phyloP scores from a whole-genome alignment of 169 alveolate genomes.

The Plasmodium berghei region DNA sequence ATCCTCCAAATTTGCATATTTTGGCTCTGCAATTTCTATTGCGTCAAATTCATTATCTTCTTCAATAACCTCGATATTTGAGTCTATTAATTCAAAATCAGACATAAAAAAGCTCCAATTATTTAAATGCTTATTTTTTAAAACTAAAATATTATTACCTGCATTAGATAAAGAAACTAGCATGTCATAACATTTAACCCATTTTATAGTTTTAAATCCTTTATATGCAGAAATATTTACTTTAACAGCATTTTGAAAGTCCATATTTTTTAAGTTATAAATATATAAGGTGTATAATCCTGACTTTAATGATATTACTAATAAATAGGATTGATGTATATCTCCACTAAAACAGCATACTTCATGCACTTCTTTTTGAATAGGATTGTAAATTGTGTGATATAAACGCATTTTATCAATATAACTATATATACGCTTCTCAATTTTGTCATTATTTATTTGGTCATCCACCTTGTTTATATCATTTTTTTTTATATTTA shows the following conservation, averaged over 20 bases:
- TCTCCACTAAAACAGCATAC: conserved; percentile 72
- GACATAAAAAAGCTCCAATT: conserved; percentile 74
- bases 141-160: conserved; percentile 31
- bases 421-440: conserved; percentile 14
- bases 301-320: conserved; percentile 52
- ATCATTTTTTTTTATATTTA: neutral
- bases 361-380: conserved; percentile 61
- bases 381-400: conserved; percentile 71
- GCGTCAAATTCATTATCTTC: conserved; percentile 69
- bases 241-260: conserved; percentile 69
- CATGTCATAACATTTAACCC: conserved; percentile 74
- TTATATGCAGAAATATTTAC: conserved; percentile 64
- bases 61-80: conserved; percentile 70
- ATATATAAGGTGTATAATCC: conserved; percentile 69
- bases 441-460: neutral
- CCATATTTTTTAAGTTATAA: conserved; percentile 57
- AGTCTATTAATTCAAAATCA: conserved; percentile 71
- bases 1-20: conserved; percentile 53
- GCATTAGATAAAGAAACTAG: conserved; percentile 35
- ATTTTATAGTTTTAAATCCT: conserved; percentile 60
- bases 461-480: neutral
- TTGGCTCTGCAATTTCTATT: conserved; percentile 61
- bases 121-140: conserved; percentile 70
- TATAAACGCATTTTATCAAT: conserved; percentile 52
- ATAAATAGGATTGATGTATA: conserved; percentile 46